Conservation (phyloP, 331 rosid genomes). For the Quercus phellos region DNA sequence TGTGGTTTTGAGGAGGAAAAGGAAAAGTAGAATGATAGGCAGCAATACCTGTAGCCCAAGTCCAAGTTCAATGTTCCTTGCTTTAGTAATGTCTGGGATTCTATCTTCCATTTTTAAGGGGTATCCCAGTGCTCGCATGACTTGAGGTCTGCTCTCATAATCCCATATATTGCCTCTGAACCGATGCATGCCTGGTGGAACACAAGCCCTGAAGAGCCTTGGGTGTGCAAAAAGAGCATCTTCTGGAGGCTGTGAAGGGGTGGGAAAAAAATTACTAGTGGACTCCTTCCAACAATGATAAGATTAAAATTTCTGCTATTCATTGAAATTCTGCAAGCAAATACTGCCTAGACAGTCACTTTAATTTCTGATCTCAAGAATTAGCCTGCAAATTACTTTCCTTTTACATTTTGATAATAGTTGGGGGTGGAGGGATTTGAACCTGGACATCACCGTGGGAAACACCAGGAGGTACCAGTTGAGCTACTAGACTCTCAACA, state of each 20-base stretch:
- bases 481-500: background rate
- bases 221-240: constrained; percentile 95
- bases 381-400: background rate
- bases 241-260: constrained; percentile 75
- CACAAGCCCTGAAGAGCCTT: constrained; percentile 91
- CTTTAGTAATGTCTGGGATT: constrained; percentile 74
- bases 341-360: background rate
- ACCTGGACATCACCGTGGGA: no score
- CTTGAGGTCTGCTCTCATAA: constrained; percentile 70
- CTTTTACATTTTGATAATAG: background rate
- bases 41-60: constrained; percentile 81
- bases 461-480: no score
- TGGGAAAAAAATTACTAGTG: constrained; percentile 13
- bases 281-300: constrained; percentile 6
- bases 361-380: background rate
- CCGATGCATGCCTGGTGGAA: constrained; percentile 95
- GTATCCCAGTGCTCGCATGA: constrained; percentile 68
- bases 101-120: constrained; percentile 59
- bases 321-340: background rate
- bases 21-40: constrained; percentile 17
- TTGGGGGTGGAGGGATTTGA: no score
- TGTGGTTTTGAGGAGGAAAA: background rate
- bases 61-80: constrained; percentile 87
- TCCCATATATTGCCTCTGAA: constrained; percentile 97
- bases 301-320: background rate